phyloP scores from a whole-genome alignment of 2,329 filamentous ascomycete species.

The Juglanconis sp. region DNA sequence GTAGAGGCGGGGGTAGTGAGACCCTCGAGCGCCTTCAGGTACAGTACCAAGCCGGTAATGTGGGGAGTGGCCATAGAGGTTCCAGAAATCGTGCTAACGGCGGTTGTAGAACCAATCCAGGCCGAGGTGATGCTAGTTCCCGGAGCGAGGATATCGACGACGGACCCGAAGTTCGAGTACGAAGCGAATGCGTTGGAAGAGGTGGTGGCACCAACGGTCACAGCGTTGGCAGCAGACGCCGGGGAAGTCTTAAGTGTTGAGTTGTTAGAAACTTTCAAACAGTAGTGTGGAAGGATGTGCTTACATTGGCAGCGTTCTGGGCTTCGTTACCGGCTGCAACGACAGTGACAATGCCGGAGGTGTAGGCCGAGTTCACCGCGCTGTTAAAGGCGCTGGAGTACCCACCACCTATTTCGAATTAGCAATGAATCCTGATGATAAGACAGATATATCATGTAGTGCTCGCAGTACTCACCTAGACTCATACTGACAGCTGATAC shows the following conservation, averaged over 20 bases:
- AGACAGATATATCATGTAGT: too few species aligned
- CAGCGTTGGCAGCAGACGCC: constrained; percentile 33
- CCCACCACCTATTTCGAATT: not conserved
- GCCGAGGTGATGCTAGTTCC: constrained; percentile 40
- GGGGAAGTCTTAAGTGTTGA: constrained; percentile 26
- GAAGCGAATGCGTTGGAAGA: constrained; percentile 29
- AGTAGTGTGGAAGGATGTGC: not conserved
- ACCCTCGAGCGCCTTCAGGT: constrained; percentile 34
- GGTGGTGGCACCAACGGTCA: constrained; percentile 40
- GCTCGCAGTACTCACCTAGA: constrained; percentile 1
- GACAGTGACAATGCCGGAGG: constrained; percentile 19
- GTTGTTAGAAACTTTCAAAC: not conserved
- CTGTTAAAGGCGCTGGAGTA: constrained; percentile 28
- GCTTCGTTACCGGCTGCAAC: constrained; percentile 41
- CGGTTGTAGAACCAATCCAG: constrained; percentile 34
- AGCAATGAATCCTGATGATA: not conserved
- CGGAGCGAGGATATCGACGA: constrained; percentile 44
- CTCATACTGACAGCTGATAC: constrained; percentile 14
- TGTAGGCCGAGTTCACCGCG: constrained; percentile 25
- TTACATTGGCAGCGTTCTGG: constrained; percentile 25
- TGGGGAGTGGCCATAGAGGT: constrained; percentile 63
- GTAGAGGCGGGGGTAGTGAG: constrained; percentile 1
- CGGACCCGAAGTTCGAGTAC: constrained; percentile 45
- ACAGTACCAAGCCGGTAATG: constrained; percentile 59
- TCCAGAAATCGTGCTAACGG: constrained; percentile 49